These are phyloP conservation scores for Euptelea pleiosperma DNA, from an alignment of 164 flowering plant species.

Conservation along the genomic window DNA sequence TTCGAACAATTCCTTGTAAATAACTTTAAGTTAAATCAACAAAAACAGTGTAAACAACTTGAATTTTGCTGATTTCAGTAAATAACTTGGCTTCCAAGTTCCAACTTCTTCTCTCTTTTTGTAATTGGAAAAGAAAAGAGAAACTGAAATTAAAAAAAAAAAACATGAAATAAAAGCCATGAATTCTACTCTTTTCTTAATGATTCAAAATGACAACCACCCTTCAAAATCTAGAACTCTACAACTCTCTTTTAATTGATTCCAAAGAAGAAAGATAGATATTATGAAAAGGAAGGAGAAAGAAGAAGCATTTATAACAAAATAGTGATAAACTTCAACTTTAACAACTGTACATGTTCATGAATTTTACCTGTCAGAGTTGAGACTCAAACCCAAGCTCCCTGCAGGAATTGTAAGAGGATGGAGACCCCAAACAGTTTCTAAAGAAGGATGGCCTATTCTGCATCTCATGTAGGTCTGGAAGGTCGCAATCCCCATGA, in stretches of 20 bases:
- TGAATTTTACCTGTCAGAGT: constrained; percentile 58
- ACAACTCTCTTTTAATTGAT: neutral
- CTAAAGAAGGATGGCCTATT: constrained; percentile 65
- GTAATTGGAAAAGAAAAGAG: no score
- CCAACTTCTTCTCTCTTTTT: no score
- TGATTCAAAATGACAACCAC: neutral
- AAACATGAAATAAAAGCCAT: neutral
- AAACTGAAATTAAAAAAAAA: constrained; percentile 5
- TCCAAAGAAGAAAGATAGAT: neutral
- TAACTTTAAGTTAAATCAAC: no score
- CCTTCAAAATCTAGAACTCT: neutral
- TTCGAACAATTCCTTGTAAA: no score
- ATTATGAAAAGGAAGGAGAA: neutral
- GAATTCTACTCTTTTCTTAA: neutral
- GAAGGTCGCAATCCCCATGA: constrained; percentile 75
- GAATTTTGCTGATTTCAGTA: no score
- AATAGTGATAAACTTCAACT: constrained; percentile 7
- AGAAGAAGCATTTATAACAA: neutral
- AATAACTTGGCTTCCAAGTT: no score
- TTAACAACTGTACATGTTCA: constrained; percentile 2
- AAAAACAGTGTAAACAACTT: no score
- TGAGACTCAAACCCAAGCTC: constrained; percentile 72
- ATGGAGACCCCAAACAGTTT: constrained; percentile 68
- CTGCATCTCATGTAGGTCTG: constrained; percentile 74
- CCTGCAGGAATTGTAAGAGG: constrained; percentile 70